phyloP scores from a whole-genome alignment of 2,329 filamentous ascomycete species.

The Beauveria sp. region DNA sequence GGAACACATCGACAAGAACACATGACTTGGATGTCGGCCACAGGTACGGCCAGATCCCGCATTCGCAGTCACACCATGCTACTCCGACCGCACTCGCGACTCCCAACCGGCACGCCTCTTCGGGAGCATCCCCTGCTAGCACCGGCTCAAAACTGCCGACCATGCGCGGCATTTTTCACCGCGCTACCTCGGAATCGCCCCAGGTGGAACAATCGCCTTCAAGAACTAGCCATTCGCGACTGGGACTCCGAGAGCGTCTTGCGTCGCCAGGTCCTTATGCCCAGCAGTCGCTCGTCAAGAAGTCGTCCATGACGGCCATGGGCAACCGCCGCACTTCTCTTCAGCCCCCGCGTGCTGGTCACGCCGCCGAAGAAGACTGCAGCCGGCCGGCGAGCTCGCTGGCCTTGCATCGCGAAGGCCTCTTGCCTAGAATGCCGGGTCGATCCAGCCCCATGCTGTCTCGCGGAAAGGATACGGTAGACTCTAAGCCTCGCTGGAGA shows the following conservation, averaged over 20 bases:
- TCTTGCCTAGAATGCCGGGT: slow-evolving; percentile 38
- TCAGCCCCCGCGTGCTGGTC: slow-evolving; percentile 36
- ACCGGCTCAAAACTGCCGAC: slow-evolving; percentile 39
- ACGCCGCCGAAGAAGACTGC: slow-evolving; percentile 21
- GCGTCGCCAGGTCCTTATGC: slow-evolving; percentile 41
- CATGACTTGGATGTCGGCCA: slow-evolving; percentile 45
- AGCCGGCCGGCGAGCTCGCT: slow-evolving; percentile 51
- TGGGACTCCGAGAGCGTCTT: slow-evolving; percentile 48
- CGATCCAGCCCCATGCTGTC: slow-evolving; percentile 21
- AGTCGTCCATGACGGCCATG: slow-evolving; percentile 21
- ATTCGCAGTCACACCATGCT: slow-evolving; percentile 54
- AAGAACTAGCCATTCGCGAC: slow-evolving; percentile 33
- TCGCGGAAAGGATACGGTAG: slow-evolving; percentile 29
- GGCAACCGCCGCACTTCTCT: slow-evolving; percentile 45
- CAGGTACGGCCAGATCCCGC: slow-evolving; percentile 51
- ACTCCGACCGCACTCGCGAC: slow-evolving; percentile 46
- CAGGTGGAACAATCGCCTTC: slow-evolving; percentile 38
- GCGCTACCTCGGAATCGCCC: slow-evolving; percentile 42
- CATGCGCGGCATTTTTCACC: slow-evolving; percentile 39
- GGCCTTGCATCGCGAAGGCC: slow-evolving; percentile 40
- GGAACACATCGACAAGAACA: slow-evolving; percentile 63
- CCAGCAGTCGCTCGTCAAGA: slow-evolving; percentile 35
- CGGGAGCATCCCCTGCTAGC: slow-evolving; percentile 34
- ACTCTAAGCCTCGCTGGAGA: slow-evolving; percentile 43
- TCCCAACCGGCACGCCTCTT: slow-evolving; percentile 33